Conservation (phyloP, 495 filamentous ascomycete genomes). For the Penicillium bovifimosum region DNA sequence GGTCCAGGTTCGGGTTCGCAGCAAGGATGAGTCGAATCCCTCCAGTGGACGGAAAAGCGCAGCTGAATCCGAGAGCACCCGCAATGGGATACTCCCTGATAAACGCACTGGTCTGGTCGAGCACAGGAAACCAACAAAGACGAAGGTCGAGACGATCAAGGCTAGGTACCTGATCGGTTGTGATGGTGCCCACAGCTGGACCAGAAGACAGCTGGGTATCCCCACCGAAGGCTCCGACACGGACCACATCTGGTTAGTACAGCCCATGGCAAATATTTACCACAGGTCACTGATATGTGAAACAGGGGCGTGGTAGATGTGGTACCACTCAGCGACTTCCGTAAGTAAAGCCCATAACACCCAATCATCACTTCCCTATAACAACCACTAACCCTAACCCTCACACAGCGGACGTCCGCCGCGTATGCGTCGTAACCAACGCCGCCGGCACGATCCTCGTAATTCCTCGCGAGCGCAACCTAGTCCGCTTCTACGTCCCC, state of each 20-base stretch:
- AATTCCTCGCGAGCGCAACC: slow-evolving; percentile 61
- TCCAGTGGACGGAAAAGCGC: background rate
- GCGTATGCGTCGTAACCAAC: slow-evolving; percentile 54
- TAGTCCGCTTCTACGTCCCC: slow-evolving; percentile 67
- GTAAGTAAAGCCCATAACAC: slow-evolving; percentile 22
- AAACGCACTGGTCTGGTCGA: slow-evolving; percentile 52
- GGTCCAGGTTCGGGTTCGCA: slow-evolving; percentile 41
- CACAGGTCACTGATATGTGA: too few relatives aligned
- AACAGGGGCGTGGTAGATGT: slow-evolving; percentile 54
- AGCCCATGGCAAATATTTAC: background rate
- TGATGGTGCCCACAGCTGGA: slow-evolving; percentile 63
- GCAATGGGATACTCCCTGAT: slow-evolving; percentile 46
- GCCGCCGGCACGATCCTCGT: slow-evolving; percentile 59
- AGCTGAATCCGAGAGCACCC: background rate
- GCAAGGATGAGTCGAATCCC: slow-evolving; percentile 39
- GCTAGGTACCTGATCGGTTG: slow-evolving; percentile 65
- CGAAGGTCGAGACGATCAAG: slow-evolving; percentile 37
- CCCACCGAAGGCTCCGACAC: slow-evolving; percentile 53
- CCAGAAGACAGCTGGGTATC: slow-evolving; percentile 50
- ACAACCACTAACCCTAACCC: background rate
- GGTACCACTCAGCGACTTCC: slow-evolving; percentile 61
- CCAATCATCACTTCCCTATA: background rate
- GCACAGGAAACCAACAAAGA: slow-evolving; percentile 25
- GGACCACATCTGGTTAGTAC: slow-evolving; percentile 50
- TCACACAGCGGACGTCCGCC: slow-evolving; percentile 52